Base-by-base conservation (phyloP, 768 basidiomycete genomes). In the Macrolepiota fuliginosa region DNA sequence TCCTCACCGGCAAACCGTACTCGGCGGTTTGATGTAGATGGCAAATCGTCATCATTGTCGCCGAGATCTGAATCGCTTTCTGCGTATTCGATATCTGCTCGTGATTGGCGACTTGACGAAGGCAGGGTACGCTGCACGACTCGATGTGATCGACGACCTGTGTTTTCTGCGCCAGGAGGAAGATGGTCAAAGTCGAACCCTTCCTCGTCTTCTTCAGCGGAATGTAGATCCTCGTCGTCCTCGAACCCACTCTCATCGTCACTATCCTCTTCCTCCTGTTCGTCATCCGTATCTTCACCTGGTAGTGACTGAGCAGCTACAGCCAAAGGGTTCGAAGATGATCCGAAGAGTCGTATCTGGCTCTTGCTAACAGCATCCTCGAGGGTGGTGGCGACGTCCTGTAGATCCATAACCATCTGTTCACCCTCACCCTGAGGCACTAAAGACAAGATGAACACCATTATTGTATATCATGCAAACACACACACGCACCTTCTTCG, bases 361-460 rank as follows among this genome's bases (percentile, higher is more conserved):
- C 92, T 93, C 60, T 83, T 82, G 17, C 88, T 83, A 32, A 98
- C 88, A 7, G 81, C 84, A 66, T 95, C 94, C 62, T 89, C 95
- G 29, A 99, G 86, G 0, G 96, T 98, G 2, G 79, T 74, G 29
- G 78, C 76, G 19, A 88, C 91, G 64, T 95, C 97, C 73, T 99
- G 97, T 13, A 99, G 80, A 71, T 93, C 91, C 82, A 98, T 91
- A 12, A 99, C 94, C 97, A 99, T 98, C 71, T 89, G 84, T 70
- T 98, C 96, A 15, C 97, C 97, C 73, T 97, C 96, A 9, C 96
- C 96, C 69, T 91, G 91, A 3, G 81, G 81, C 51, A 83, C 92
- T 94, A 27, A 52, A 36, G 19, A 52, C 24, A 37, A 50, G 54
- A 55, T 58, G 10, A 59, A 49, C 61, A n/a, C 55, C 15, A 24